phyloP scores from a whole-genome alignment of 495 filamentous ascomycete genomes.

The Platismatia glauca region DNA sequence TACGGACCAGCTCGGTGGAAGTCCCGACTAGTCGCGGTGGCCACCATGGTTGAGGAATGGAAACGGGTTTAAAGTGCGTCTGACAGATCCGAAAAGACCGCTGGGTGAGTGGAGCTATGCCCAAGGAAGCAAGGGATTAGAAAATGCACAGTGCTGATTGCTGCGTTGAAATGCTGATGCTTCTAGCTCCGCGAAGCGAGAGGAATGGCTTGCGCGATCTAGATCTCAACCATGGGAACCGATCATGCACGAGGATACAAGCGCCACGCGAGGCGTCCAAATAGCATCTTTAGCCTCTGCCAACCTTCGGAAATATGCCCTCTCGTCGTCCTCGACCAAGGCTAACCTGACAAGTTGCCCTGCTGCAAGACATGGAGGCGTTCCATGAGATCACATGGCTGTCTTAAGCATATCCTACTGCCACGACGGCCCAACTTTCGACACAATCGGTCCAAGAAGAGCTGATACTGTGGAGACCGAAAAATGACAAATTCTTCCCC shows the following conservation, averaged over 20 bases:
- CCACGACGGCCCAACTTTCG: not conserved
- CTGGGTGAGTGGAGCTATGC: not conserved
- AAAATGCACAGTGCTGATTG: not conserved
- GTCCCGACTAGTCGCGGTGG: not conserved
- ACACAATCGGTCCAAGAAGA: not conserved
- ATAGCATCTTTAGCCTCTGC: not conserved
- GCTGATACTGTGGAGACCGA: not conserved
- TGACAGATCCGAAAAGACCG: constrained; percentile 10
- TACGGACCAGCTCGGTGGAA: constrained; percentile 12
- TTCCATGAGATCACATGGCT: constrained; percentile 9
- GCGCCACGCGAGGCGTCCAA: constrained; percentile 1
- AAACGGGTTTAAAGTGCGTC: constrained; percentile 2
- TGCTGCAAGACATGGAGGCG: constrained; percentile 5
- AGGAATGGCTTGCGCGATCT: constrained; percentile 9
- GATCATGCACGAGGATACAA: not conserved
- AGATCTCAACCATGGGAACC: constrained; percentile 4
- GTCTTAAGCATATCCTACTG: constrained; percentile 6
- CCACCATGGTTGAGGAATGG: not conserved
- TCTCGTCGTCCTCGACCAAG: not conserved
- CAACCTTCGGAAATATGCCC: not conserved
- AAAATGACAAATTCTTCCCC: not conserved
- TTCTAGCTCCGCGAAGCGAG: not conserved
- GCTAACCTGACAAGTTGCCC: not conserved
- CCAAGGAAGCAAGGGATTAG: not conserved
- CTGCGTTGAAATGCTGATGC: not conserved